These are phyloP conservation scores for Salix caprea DNA, from an alignment of 345 rosid species.

Conservation along the genomic window DNA sequence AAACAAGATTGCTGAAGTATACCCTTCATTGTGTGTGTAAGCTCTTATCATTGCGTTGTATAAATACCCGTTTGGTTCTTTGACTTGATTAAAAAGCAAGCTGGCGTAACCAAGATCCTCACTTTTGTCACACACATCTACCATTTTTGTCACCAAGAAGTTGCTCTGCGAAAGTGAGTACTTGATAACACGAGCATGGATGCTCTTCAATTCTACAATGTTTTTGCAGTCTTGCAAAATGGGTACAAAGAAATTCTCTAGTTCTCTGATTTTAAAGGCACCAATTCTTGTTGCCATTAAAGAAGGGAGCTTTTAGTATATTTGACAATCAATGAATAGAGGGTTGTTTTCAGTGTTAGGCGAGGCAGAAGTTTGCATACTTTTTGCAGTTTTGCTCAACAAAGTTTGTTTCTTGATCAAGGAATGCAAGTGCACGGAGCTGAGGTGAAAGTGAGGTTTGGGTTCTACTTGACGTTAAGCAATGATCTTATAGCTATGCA, in stretches of 20 bases:
- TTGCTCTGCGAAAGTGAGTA: slow-evolving; percentile 48
- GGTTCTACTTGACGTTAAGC: slow-evolving; percentile 38
- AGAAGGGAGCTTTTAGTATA: neutral
- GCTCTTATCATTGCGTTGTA: slow-evolving; percentile 54
- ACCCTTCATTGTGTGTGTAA: slow-evolving; percentile 34
- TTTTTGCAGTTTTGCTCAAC: slow-evolving; percentile 49
- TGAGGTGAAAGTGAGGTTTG: slow-evolving; percentile 36
- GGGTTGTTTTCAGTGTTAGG: slow-evolving; percentile 13
- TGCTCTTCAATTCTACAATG: slow-evolving; percentile 34
- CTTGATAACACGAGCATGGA: slow-evolving; percentile 36
- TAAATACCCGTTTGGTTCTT: slow-evolving; percentile 42
- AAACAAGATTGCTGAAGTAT: slow-evolving; percentile 18
- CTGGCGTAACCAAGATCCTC: slow-evolving; percentile 41
- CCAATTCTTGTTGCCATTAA: slow-evolving; percentile 16
- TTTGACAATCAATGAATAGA: slow-evolving; percentile 19
- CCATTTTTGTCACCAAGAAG: slow-evolving; percentile 49
- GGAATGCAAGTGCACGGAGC: slow-evolving; percentile 62
- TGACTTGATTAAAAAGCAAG: slow-evolving; percentile 39
- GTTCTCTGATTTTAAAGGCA: slow-evolving; percentile 26
- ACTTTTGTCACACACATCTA: slow-evolving; percentile 35
- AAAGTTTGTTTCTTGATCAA: slow-evolving; percentile 37
- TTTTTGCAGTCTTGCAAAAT: slow-evolving; percentile 32
- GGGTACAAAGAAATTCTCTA: slow-evolving; percentile 42
- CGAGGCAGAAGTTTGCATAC: slow-evolving; percentile 45
- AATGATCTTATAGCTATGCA: slow-evolving; percentile 60